Base-by-base conservation (phyloP, 2,329 filamentous ascomycete genomes). In the Fusarium bactridioides region DNA sequence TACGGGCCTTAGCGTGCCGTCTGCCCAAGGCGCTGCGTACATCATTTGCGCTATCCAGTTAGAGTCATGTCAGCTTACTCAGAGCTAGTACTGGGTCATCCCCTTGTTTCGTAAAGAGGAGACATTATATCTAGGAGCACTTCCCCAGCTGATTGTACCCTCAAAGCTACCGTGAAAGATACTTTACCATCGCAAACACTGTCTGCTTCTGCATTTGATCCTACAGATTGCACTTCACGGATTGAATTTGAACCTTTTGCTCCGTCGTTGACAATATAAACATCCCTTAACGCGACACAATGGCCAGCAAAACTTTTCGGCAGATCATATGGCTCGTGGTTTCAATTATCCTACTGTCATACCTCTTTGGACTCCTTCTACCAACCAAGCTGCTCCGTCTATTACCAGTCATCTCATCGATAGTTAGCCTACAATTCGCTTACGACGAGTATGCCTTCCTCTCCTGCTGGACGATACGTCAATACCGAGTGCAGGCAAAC, bases 161-260 rank as follows among this genome's bases (percentile, higher is more conserved):
- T 18, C 11, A 5, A 33, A 50, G 5, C 3, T 23, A 23, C 8
- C 0, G 8, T 23, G 10, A 3, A 7, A 4, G 7, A 2, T 9
- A 18, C 6, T 1, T n/a, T 4, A 1, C 2, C 3, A 3, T 12
- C 15, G 3, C 27, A n/a, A 18, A 12, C 2, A 0, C 3, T 12
- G 12, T 29, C 3, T n/a, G 0, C 27, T 6, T 12, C 19, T 6
- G 4, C 7, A 48, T 0, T 16, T 18, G 4, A n/a, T 47, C 19
- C 0, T 13, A n/a, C 7, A 10, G 5, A 10, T 9, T 9, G 1
- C 10, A 3, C 25, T 4, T 25, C 4, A 4, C 25, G 25, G 4
- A 25, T 25, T 25, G 25, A 25, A 25, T 25, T 25, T 5, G 25
- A 25, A 25, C 4, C 25, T 25, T 25, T 25, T 5, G 25, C 25